Base-by-base conservation (phyloP, 345 rosid genomes). In the Lagerstroemia speciosa region DNA sequence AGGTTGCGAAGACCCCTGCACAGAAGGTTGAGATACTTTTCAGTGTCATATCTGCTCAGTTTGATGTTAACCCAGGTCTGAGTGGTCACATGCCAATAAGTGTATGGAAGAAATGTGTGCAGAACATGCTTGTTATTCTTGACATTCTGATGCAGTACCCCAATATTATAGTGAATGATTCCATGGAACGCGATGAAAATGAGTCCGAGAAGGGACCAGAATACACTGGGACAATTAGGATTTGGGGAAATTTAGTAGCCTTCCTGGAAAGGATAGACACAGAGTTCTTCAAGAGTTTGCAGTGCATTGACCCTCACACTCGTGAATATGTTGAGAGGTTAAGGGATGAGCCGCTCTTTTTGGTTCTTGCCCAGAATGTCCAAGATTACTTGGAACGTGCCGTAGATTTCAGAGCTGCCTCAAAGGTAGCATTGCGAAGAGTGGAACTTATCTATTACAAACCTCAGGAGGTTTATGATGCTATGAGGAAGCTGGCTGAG, bases 81-180 rank as follows among this genome's bases (percentile, higher is more conserved):
- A 89, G 77, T 50, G 99, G 99, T n/a, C 91, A 91, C 80, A 94
- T 94, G 96, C 99, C 99, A 20, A 91, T 94, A 74, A 81, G 76
- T 67, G 89, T 91, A 15, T 94, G 99, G 97, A 91, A 94, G 83
- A 88, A 89, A 76, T 89, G 99, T 33, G 86, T 87, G 68, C 78
- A 82, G 61, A 94, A 94, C 80, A 82, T 94, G 95, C 84, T 87
- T 60, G 71, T 80, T 55, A 80, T 88, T 73, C 88, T 94, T 43
- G 97, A 94, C 77, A 86, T 91, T 80, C 91, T 94, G 33, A 84
- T 82, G 71, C 89, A 89, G 77, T 74, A 85, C 74, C 65, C 74
- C 24, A 94, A 91, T 72, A 81, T 94, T 67, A 75, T 88, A 43
- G 99, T 94, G 40, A 91, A 85, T 73, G 96, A 94, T 76, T 74